A percentile compares a stretch with the other conserved stretches of the same genome.
Evolutionary conservation across 2,329 filamentous ascomycete species (phyloP).

Genomic region (Calonectria honghensis): DNA sequence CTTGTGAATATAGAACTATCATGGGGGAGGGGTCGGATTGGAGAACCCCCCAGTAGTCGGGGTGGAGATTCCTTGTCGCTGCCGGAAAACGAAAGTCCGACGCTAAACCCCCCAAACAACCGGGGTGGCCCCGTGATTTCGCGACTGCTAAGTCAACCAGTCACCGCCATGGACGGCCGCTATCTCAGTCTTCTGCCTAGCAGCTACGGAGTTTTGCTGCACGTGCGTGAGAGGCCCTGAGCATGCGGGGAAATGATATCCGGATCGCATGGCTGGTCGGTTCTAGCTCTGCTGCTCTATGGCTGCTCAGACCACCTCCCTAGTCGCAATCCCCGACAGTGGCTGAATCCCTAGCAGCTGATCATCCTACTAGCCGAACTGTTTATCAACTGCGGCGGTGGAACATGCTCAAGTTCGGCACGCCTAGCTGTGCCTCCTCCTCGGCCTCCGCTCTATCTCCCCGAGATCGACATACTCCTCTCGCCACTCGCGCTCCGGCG

Average conservation of each 20-base stretch:
- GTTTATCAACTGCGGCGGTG: background rate
- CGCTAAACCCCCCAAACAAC: background rate
- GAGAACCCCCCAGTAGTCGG: too few species aligned
- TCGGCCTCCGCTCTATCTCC: background rate
- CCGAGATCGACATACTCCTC: background rate
- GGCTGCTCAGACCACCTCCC: background rate
- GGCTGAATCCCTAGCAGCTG: background rate
- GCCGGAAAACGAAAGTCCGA: too few species aligned
- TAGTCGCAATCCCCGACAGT: background rate
- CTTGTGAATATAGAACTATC: too few species aligned
- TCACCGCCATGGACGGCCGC: background rate
- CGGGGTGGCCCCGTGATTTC: background rate
- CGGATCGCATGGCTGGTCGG: background rate
- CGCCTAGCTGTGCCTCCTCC: background rate
- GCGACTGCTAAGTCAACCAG: background rate
- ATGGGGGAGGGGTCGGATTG: too few species aligned
- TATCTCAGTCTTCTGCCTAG: background rate
- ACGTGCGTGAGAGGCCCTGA: background rate
- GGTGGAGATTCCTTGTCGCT: too few species aligned
- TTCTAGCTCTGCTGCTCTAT: background rate
- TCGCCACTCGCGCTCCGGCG: background rate
- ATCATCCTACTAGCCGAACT: background rate
- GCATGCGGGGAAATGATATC: background rate
- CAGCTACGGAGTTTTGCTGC: background rate
- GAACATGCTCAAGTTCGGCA: background rate